These are phyloP conservation scores for Nematocida parisii DNA, from an alignment of 371 early-diverging fungal species.

Conservation along the genomic window DNA sequence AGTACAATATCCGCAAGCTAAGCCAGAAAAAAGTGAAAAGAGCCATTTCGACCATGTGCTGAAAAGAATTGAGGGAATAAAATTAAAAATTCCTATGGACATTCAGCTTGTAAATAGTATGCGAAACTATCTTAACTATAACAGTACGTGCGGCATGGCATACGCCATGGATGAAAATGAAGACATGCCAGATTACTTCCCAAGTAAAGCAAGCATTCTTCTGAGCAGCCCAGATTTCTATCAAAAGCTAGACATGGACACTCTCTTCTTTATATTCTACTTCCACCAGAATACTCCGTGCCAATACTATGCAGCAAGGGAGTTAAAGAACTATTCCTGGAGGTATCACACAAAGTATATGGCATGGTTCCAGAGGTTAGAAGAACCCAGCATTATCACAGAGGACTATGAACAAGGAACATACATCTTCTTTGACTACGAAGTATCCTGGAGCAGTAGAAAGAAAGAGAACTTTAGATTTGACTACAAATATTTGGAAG, in stretches of 20 bases:
- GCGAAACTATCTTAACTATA: slow-evolving; percentile 36
- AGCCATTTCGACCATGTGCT: background rate
- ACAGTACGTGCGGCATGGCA: background rate
- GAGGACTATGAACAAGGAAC: slow-evolving; percentile 95
- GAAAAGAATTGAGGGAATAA: slow-evolving; percentile 21
- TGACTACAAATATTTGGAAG: slow-evolving; percentile 70
- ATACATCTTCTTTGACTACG: slow-evolving; percentile 96
- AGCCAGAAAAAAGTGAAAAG: slow-evolving; percentile 1
- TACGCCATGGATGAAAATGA: background rate
- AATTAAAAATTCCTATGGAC: background rate
- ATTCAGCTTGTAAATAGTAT: slow-evolving; percentile 38
- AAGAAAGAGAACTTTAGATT: slow-evolving; percentile 83
- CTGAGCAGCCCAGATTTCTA: slow-evolving; percentile 66
- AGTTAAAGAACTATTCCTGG: slow-evolving; percentile 92
- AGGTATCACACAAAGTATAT: slow-evolving; percentile 93
- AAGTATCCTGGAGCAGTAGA: slow-evolving; percentile 90
- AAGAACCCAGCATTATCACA: slow-evolving; percentile 89
- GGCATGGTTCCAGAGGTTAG: slow-evolving; percentile 97
- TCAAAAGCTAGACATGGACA: slow-evolving; percentile 85
- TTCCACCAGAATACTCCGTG: slow-evolving; percentile 87
- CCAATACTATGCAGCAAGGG: slow-evolving; percentile 89
- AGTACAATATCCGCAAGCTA: background rate
- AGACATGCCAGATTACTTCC: slow-evolving; percentile 61
- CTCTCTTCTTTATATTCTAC: slow-evolving; percentile 95
- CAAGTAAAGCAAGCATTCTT: slow-evolving; percentile 49